Evolutionary conservation across 805 yeast genomes (phyloP), one percentile per base, ranked within the genome.

Genomic region (Starmerella powellii): DNA sequence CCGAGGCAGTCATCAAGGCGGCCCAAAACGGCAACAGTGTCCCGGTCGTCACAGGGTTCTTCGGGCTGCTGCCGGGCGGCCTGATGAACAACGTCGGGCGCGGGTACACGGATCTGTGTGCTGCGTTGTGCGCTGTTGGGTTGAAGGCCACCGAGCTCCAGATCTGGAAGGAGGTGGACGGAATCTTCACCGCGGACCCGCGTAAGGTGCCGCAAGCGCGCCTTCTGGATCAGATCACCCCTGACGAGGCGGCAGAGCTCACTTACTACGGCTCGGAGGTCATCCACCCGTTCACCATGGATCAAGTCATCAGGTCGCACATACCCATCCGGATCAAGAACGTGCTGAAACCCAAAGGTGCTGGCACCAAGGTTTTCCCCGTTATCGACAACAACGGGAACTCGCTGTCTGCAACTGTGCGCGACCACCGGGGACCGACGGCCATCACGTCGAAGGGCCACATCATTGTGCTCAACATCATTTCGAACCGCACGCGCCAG

Each of bases 81-180:
- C 66, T 91, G 43, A 67, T 91, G 51, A 80, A 80, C 55, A 84
- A 93, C 40, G 94, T 91, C 43, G 98, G 98, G 34, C 77, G 98
- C 58, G 98, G 98, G 30, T 91, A 91, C 63, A 91, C 98, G 8
- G 98, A 91, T 61, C 67, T 91, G 54, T 91, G 98, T 68, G 98
- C 98, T 16, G 98, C 97, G 1, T 70, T 91, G 56, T 73, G 86
- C 31, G 95, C 98, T 0, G 97, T 91, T 23, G 98, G 96, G 1
- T 63, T 80, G 38, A 74, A 71, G 48, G 96, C 97, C 4, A 93
- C 85, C 34, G 98, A 91, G 63, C 70, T 91, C 48, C 98, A 91
- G 65, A 84, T 91, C 38, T 91, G 98, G 98, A 91, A 91, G 56
- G 98, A 91, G 66, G 98, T 91, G 40, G 98, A 91, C 60, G 98